Evolutionary conservation across 1,284 basidiomycete genomes (phyloP), one percentile per base, ranked within the genome.

Genomic region (Trichosporon sp.): DNA sequence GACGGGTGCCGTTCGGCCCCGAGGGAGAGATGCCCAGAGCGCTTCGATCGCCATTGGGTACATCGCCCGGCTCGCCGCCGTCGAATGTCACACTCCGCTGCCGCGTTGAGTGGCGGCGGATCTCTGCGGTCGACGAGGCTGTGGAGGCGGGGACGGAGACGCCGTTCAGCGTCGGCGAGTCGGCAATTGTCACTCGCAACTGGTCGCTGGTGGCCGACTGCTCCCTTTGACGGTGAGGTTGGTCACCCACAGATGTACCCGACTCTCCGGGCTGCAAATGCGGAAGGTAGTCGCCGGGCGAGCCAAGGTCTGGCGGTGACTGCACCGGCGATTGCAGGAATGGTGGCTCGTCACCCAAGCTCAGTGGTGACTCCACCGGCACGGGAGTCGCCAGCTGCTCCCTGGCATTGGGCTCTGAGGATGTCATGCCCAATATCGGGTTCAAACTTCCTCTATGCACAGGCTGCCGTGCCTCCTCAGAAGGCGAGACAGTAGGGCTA

Each of bases 11-110:
- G 2, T 13, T 16, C 37, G 3, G 9, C 13, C 14, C 11, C 7
- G 11, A 14, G 11, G 16, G 49, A 5, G 49, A 29, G 1, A 44
- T n/a, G 19, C 40, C 40, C 4, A 44, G 40, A 4, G 40, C 40
- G 2, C 6, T 3, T 2, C 40, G 40, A 16, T 54, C 49, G 3
- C 27, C 49, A n/a, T n/a, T n/a, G 13, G 49, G 49, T 2, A 29
- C 16, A 9, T 27, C 49, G 25, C 25, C 27, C 16, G 49, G 49
- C 1, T 36, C 57, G 27, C 40, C 57, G 27, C 57, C 57, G 27
- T 58, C 57, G 27, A 58, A 58, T 8, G 57, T 58, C 11, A 58
- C 57, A 36, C 57, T 58, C 16, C 57, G 57, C 25, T 36, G 37
- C 11, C 57, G 57, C 21, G 14, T 58, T 9, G 57, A 40, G 23